Conservation (phyloP, 2,329 filamentous ascomycete species). For the Pseudophaeomoniella oleicola region DNA sequence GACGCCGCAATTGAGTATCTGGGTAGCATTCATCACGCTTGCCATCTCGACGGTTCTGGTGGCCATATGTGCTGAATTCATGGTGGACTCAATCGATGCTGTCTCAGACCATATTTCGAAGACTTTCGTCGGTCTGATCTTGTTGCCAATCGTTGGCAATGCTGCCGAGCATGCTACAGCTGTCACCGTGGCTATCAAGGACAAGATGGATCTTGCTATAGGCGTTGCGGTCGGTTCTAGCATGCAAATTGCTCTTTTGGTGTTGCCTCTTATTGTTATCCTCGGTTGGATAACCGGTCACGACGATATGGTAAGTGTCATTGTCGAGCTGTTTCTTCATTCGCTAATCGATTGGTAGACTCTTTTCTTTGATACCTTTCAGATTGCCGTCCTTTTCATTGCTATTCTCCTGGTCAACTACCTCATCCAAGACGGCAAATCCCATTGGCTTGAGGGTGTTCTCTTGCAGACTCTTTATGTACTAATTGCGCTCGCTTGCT, state of each 20-base stretch:
- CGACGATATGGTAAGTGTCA: conserved; percentile 38
- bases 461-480: conserved; percentile 45
- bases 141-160: conserved; percentile 52
- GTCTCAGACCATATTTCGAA: conserved; percentile 33
- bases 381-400: conserved; percentile 53
- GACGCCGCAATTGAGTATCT: conserved; percentile 57
- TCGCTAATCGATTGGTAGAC: conserved; percentile 37
- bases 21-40: conserved; percentile 59
- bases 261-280: conserved; percentile 46
- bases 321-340: no score
- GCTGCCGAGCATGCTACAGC: conserved; percentile 53
- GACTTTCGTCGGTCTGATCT: conserved; percentile 49
- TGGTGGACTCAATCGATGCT: conserved; percentile 44
- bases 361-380: conserved; percentile 75
- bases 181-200: conserved; percentile 45
- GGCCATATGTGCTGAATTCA: conserved; percentile 58
- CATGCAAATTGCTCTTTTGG: conserved; percentile 50
- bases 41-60: conserved; percentile 60
- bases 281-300: conserved; percentile 46
- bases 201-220: conserved; percentile 53
- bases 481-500: conserved; percentile 34
- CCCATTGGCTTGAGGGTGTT: conserved; percentile 46
- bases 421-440: conserved; percentile 46
- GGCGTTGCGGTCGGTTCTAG: conserved; percentile 52
- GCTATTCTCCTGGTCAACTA: conserved; percentile 41